phyloP scores from a whole-genome alignment of 164 flowering plant species.

The Chloranthus sessilifolius region DNA sequence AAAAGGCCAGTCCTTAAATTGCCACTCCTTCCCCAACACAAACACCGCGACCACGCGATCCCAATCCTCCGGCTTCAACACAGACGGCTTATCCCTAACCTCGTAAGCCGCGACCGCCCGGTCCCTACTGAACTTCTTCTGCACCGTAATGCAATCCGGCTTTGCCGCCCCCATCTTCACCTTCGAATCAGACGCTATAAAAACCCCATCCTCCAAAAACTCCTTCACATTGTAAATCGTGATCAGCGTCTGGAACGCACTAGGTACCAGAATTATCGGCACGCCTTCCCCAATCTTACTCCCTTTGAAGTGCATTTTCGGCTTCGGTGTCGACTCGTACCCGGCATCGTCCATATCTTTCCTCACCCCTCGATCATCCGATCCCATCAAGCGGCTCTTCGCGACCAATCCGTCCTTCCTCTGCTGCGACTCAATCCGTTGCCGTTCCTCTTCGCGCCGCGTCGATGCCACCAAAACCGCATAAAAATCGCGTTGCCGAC shows the following conservation, averaged over 20 bases:
- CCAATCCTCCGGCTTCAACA: conserved; percentile 94
- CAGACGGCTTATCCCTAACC: conserved; percentile 98
- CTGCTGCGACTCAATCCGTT: conserved; percentile 71
- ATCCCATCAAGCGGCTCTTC: conserved; percentile 64
- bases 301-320: conserved; percentile 67
- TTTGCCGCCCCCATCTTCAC: conserved; percentile 75
- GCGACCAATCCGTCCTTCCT: conserved; percentile 89
- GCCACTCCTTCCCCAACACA: conserved; percentile 94
- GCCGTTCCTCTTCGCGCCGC: conserved; percentile 76
- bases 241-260: conserved; percentile 91
- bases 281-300: conserved; percentile 94
- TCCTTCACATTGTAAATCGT: conserved; percentile 98
- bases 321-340: conserved; percentile 43
- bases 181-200: conserved; percentile 83
- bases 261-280: conserved; percentile 94
- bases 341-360: conserved; percentile 48
- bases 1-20: conserved; percentile 22
- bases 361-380: conserved; percentile 50
- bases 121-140: conserved; percentile 97
- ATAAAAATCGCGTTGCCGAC: conserved; percentile 68
- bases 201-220: conserved; percentile 96
- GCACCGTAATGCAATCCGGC: conserved; percentile 97
- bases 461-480: conserved; percentile 50
- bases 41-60: conserved; percentile 97
- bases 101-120: conserved; percentile 92